Conservation (phyloP, 805 yeast genomes). For the Hanseniaspora hatyaiensis region DNA sequence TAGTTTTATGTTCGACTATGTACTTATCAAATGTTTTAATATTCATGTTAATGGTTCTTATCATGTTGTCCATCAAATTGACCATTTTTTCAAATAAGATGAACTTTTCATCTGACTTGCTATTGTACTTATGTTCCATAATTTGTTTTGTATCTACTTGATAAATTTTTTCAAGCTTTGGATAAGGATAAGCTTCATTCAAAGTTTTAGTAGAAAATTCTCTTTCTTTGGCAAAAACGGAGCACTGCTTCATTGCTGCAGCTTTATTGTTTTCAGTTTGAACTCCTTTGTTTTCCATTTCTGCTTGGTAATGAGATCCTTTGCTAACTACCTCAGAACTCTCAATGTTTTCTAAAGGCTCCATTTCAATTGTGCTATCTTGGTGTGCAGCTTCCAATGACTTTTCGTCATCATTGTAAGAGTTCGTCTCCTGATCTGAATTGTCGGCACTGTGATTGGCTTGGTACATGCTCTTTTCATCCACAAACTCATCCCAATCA, state of each 20-base stretch:
- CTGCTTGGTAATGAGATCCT: no score
- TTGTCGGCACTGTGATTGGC: constrained; percentile 17
- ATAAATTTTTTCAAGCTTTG: constrained; percentile 20
- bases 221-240: constrained; percentile 30
- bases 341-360: neutral
- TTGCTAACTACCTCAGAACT: neutral
- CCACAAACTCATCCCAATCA: constrained; percentile 17
- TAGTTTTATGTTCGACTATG: constrained; percentile 28
- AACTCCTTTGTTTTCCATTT: no score
- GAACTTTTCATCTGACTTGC: neutral
- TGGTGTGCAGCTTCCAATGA: neutral
- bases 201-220: constrained; percentile 19
- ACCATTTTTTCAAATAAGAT: constrained; percentile 10
- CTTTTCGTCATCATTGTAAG: neutral
- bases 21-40: constrained; percentile 23
- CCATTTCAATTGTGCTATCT: no score
- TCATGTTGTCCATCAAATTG: constrained; percentile 26
- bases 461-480: constrained; percentile 2
- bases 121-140: constrained; percentile 17
- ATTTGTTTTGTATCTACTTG: constrained; percentile 20
- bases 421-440: neutral
- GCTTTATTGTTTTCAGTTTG: constrained; percentile 21
- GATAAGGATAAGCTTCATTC: constrained; percentile 23
- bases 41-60: constrained; percentile 28
- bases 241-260: constrained; percentile 17